phyloP scores from a whole-genome alignment of 2,329 filamentous ascomycete species.

The Alternaria gaisen region DNA sequence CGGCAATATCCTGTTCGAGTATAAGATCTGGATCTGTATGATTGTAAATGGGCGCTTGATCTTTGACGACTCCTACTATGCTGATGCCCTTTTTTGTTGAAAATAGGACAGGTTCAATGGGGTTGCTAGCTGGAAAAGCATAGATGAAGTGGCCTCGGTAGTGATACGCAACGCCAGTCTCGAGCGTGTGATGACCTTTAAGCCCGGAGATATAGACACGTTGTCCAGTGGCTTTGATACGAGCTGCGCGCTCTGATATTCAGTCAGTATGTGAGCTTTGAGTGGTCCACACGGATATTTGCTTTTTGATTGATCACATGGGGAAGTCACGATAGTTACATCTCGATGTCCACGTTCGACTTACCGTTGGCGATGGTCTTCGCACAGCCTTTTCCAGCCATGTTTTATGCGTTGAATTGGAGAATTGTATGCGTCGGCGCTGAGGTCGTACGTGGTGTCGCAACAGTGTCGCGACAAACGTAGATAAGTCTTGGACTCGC shows the following conservation, averaged over 20 bases:
- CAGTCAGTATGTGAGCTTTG: slow-evolving; percentile 4
- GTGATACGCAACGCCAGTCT: slow-evolving; percentile 38
- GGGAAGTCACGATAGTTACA: neutral
- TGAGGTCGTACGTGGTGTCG: neutral
- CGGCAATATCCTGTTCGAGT: slow-evolving; percentile 21
- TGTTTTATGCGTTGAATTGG: neutral
- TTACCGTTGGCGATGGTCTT: slow-evolving; percentile 3
- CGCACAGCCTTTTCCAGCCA: neutral
- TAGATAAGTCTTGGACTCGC: neutral
- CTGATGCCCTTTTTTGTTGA: slow-evolving; percentile 30
- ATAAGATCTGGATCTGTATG: neutral
- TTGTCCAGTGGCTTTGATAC: slow-evolving; percentile 19
- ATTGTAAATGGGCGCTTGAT: slow-evolving; percentile 23
- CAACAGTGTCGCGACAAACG: neutral
- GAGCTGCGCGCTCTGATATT: slow-evolving; percentile 6
- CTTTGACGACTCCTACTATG: slow-evolving; percentile 18
- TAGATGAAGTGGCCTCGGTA: slow-evolving; percentile 46
- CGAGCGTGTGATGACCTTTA: slow-evolving; percentile 28
- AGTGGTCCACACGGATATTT: neutral
- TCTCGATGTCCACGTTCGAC: neutral
- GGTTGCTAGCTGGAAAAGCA: slow-evolving; percentile 19
- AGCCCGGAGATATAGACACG: slow-evolving; percentile 40
- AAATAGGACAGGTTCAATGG: slow-evolving; percentile 34
- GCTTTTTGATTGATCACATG: neutral
- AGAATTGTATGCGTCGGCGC: neutral